phyloP scores from a whole-genome alignment of 176 grass and related monocot genomes.

The Phyllostachys edulis region DNA sequence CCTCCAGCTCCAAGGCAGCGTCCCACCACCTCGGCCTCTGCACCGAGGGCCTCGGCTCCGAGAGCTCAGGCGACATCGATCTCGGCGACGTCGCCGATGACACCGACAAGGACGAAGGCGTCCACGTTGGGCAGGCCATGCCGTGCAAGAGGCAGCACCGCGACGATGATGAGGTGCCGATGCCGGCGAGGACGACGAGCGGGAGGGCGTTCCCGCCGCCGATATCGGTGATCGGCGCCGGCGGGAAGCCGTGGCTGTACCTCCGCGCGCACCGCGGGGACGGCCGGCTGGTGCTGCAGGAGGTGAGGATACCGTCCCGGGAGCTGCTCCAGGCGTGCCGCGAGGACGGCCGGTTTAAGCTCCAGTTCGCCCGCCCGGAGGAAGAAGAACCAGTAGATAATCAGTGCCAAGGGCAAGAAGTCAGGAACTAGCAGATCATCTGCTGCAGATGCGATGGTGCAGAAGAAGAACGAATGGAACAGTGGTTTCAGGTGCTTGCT shows the following conservation, averaged over 20 bases:
- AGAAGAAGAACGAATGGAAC: neutral
- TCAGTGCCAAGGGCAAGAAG: neutral
- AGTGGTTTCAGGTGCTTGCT: neutral
- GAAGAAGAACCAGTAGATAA: neutral
- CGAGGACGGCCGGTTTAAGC: slow-evolving; percentile 59
- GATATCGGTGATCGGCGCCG: slow-evolving; percentile 61
- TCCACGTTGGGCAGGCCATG: neutral
- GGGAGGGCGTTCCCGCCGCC: slow-evolving; percentile 49
- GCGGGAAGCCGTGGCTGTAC: slow-evolving; percentile 66
- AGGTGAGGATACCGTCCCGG: slow-evolving; percentile 56
- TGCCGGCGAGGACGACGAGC: neutral
- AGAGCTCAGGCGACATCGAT: slow-evolving; percentile 67
- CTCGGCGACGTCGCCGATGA: neutral
- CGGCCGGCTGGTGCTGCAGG: slow-evolving; percentile 61
- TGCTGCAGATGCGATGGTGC: neutral
- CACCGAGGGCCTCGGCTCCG: slow-evolving; percentile 76
- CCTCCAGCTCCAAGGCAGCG: neutral
- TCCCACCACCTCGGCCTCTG: slow-evolving; percentile 45
- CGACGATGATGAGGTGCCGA: neutral
- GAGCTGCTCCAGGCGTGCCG: slow-evolving; percentile 61
- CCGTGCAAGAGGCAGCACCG: slow-evolving; percentile 2
- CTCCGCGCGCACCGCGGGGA: slow-evolving; percentile 40
- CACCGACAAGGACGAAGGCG: neutral
- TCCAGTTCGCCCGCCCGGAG: slow-evolving; percentile 42
- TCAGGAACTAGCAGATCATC: neutral